Percentiles rank a stretch among this genome's conserved stretches.
Conservation (phyloP, 176 grass and related monocot species). For the Zoysia pacifica region DNA sequence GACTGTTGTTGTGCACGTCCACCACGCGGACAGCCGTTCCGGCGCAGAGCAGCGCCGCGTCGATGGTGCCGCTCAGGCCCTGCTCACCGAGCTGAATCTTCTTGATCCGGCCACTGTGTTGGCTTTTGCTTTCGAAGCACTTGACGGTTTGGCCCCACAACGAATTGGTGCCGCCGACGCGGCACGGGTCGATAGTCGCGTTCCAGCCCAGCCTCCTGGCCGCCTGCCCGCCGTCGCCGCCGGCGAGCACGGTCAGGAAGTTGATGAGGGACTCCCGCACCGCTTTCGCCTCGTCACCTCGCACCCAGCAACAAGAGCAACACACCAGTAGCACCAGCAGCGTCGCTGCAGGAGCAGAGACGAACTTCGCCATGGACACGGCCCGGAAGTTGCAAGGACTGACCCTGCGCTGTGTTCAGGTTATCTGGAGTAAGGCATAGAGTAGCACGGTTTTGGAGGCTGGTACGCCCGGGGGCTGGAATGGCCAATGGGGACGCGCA, state of each 20-base stretch:
- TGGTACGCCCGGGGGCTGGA: too few relatives aligned
- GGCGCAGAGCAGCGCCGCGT: slow-evolving; percentile 45
- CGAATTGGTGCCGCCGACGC: not conserved
- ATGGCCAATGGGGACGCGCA: not conserved
- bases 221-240: not conserved
- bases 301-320: not conserved
- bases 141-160: not conserved
- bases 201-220: slow-evolving; percentile 23
- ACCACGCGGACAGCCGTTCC: slow-evolving; percentile 18
- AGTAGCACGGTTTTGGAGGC: too few relatives aligned
- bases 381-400: not conserved
- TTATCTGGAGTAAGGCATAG: too few relatives aligned
- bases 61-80: slow-evolving; percentile 39
- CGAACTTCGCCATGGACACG: not conserved
- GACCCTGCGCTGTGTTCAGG: too few relatives aligned
- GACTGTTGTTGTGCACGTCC: slow-evolving; percentile 22
- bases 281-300: not conserved
- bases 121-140: not conserved
- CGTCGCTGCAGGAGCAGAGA: not conserved
- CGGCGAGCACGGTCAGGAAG: slow-evolving; percentile 43
- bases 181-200: slow-evolving; percentile 36
- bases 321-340: not conserved
- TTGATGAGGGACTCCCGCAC: slow-evolving; percentile 36
- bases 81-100: not conserved
- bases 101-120: not conserved